phyloP scores from a whole-genome alignment of 805 yeast species.

The Metschnikowia kofuensis region DNA sequence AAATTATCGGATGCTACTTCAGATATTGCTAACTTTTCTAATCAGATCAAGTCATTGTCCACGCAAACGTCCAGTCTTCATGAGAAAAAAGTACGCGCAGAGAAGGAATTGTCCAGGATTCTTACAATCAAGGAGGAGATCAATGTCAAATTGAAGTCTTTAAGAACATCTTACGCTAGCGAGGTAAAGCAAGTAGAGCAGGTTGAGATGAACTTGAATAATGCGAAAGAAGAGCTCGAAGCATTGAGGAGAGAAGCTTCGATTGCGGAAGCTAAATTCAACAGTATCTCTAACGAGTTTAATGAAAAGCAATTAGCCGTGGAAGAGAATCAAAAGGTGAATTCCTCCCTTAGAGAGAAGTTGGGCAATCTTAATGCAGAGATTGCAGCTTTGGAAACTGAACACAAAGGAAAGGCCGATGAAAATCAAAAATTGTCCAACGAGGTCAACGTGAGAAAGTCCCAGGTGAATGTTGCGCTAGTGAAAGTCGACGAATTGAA shows the following conservation, averaged over 20 bases:
- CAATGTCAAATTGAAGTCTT: conserved; percentile 61
- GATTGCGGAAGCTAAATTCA: conserved; percentile 73
- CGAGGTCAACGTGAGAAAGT: conserved; percentile 59
- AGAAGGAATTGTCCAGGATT: conserved; percentile 70
- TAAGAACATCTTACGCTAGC: conserved; percentile 70
- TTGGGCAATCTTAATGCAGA: conserved; percentile 67
- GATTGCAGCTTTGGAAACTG: conserved; percentile 54
- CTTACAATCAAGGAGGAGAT: conserved; percentile 67
- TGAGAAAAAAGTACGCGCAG: conserved; percentile 70
- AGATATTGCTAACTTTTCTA: conserved; percentile 82
- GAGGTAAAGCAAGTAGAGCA: conserved; percentile 75
- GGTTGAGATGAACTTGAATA: conserved; percentile 60
- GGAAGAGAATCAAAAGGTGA: conserved; percentile 68
- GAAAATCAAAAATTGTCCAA: conserved; percentile 63
- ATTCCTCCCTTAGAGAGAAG: conserved; percentile 62
- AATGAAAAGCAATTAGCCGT: conserved; percentile 57
- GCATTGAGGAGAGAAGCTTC: conserved; percentile 68
- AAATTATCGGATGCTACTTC: conserved; percentile 76
- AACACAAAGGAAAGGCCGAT: conserved; percentile 48
- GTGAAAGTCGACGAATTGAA: conserved; percentile 42
- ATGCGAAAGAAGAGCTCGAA: conserved; percentile 65
- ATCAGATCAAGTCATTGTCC: conserved; percentile 76
- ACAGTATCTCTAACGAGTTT: conserved; percentile 64
- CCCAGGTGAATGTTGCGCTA: conserved; percentile 67
- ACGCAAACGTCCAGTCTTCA: conserved; percentile 69